Evolutionary conservation across 1,139 yeast genomes (phyloP).

Genomic region (Debaryomyces nepalensis): DNA sequence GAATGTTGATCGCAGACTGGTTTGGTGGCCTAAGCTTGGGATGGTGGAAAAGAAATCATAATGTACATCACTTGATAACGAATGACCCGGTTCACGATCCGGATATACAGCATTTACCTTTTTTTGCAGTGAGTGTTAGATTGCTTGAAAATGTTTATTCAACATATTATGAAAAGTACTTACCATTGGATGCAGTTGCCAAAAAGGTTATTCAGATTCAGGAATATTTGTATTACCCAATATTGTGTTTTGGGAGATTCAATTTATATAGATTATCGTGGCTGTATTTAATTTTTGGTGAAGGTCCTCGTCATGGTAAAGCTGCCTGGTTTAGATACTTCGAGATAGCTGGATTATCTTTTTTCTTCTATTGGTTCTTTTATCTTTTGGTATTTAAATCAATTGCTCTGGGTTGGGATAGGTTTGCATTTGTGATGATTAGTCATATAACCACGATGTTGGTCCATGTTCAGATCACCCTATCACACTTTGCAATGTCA

Average conservation of each 20-base stretch:
- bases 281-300: constrained; percentile 70
- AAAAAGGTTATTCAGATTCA: constrained; percentile 63
- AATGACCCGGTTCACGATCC: constrained; percentile 95
- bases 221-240: constrained; percentile 74
- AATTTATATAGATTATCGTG: constrained; percentile 82
- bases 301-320: constrained; percentile 78
- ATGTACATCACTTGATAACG: constrained; percentile 85
- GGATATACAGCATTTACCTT: constrained; percentile 90
- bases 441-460: constrained; percentile 85
- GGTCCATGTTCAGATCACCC: constrained; percentile 88
- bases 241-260: constrained; percentile 82
- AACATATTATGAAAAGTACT: constrained; percentile 71
- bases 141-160: constrained; percentile 72
- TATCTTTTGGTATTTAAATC: constrained; percentile 60
- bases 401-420: constrained; percentile 54
- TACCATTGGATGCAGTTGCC: constrained; percentile 73
- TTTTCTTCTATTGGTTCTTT: constrained; percentile 81
- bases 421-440: constrained; percentile 65
- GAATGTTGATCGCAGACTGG: constrained; percentile 74
- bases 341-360: constrained; percentile 69
- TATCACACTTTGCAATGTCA: constrained; percentile 93
- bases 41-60: constrained; percentile 95
- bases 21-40: constrained; percentile 88
- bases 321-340: constrained; percentile 87
- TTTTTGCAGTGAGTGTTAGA: constrained; percentile 81